A percentile compares a stretch with the other conserved stretches of the same genome.
phyloP scores from a whole-genome alignment of 345 rosid genomes.

The Pistacia integerrima region DNA sequence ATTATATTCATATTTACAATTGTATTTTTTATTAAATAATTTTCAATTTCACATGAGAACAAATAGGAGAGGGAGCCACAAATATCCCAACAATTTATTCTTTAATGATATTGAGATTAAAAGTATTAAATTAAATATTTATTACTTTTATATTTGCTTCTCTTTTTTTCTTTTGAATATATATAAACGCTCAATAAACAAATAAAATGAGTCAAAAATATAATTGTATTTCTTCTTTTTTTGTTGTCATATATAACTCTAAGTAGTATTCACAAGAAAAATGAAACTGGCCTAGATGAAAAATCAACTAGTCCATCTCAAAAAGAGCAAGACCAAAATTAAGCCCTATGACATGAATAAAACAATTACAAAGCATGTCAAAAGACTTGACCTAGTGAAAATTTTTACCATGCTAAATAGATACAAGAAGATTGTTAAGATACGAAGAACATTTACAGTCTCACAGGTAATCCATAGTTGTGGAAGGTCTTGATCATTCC shows the following conservation, averaged over 20 bases:
- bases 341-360: constrained; percentile 2
- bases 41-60: too few species aligned
- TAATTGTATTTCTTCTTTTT: background rate
- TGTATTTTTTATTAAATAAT: too few species aligned
- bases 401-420: too few species aligned
- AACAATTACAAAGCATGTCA: constrained; percentile 7
- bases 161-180: too few species aligned
- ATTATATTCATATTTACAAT: too few species aligned
- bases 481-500: constrained; percentile 75
- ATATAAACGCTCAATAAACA: too few species aligned
- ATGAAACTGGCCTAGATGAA: background rate
- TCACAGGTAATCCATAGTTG: constrained; percentile 69
- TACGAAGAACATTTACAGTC: constrained; percentile 18
- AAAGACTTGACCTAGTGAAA: background rate
- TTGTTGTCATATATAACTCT: background rate
- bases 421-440: background rate
- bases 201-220: background rate
- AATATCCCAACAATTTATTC: too few species aligned
- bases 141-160: too few species aligned
- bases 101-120: too few species aligned
- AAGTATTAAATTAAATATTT: too few species aligned
- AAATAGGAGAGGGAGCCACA: too few species aligned
- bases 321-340: background rate
- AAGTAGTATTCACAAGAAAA: background rate
- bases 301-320: background rate